Base-by-base conservation (phyloP, 1,284 basidiomycete species). In the Sphagnurus paluster region DNA sequence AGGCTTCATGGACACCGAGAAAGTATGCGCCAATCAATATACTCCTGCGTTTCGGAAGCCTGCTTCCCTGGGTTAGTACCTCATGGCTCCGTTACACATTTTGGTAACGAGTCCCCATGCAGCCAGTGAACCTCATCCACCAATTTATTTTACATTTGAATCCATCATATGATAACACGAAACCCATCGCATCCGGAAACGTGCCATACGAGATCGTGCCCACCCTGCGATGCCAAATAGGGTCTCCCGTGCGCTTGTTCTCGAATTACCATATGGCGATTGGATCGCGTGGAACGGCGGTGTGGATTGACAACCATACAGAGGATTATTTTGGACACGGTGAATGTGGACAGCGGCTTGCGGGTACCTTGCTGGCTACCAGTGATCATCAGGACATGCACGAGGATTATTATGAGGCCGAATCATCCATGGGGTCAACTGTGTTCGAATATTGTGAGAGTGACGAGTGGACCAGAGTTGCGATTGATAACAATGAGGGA, bases 101-200 rank as follows among this genome's bases (percentile, higher is more conserved):
- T 2, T 35, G 11, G 20, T 8, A 40, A 19, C 5, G 48, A 16
- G 45, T 3, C 41, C 10, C 11, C 13, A 19, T 30, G 1, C 43
- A 68, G 84, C 81, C 83, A 0, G 75, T 80, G 48, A 86, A 87
- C 60, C 63, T 81, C 30, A 67, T 87, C 10, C 81, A 85, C 52
- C 79, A 82, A 59, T 84, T 75, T 59, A 58, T 73, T 25, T 66
- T 87, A 6, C 58, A 59, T 1, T 70, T 75, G 0, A 77, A 80
- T 54, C 55, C 64, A 0, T 38, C 56, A 13, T 80, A 71, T 56
- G 46, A 56, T 50, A 29, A 52, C 42, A 21, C 50, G 20, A 39
- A 49, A 7, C 52, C 55, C 28, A 60, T 68, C 36, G 62, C 57
- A 20, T 46, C 61, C 24, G 56, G 53, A 21, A 77, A 76, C 43